A percentile compares a stretch with the other conserved stretches of the same genome.
Conservation (phyloP, 1,139 yeast genomes). For the Candida albicans region DNA sequence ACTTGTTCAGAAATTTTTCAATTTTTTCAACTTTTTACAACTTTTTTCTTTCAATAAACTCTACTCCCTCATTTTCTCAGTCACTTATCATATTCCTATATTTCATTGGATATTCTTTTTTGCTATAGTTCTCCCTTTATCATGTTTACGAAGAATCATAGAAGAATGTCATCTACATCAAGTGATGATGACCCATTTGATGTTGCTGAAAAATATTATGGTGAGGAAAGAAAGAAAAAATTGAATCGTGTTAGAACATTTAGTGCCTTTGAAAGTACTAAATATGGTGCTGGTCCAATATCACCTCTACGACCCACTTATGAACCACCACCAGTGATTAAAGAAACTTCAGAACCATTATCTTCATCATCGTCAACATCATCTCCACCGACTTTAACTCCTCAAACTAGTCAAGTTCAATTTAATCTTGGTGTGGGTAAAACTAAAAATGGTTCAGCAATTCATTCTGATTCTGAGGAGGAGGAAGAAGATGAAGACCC, state of each 20-base stretch:
- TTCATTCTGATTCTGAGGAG: conserved; percentile 11
- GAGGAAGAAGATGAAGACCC: background rate
- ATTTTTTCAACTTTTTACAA: no score
- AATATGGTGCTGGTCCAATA: conserved; percentile 10
- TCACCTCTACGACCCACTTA: conserved; percentile 5
- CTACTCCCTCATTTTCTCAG: no score
- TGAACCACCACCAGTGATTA: conserved; percentile 4
- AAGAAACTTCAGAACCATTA: conserved; percentile 12
- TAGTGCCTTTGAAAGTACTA: conserved; percentile 40
- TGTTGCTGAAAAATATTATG: conserved; percentile 68
- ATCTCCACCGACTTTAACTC: conserved; percentile 5
- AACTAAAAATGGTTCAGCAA: conserved; percentile 4
- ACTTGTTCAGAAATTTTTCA: no score
- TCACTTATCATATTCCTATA: no score
- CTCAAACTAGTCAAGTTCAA: conserved; percentile 4
- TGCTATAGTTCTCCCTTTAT: background rate
- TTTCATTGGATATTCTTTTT: background rate
- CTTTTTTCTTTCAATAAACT: no score
- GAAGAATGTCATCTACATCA: conserved; percentile 30
- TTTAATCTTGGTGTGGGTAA: conserved; percentile 9
- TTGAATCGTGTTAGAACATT: conserved; percentile 52
- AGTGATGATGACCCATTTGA: conserved; percentile 63
- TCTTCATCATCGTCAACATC: conserved; percentile 12
- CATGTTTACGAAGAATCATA: conserved; percentile 10
- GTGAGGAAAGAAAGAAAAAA: conserved; percentile 54